Evolutionary conservation across 331 rosid genomes (phyloP).

Genomic region (Telfairia occidentalis): DNA sequence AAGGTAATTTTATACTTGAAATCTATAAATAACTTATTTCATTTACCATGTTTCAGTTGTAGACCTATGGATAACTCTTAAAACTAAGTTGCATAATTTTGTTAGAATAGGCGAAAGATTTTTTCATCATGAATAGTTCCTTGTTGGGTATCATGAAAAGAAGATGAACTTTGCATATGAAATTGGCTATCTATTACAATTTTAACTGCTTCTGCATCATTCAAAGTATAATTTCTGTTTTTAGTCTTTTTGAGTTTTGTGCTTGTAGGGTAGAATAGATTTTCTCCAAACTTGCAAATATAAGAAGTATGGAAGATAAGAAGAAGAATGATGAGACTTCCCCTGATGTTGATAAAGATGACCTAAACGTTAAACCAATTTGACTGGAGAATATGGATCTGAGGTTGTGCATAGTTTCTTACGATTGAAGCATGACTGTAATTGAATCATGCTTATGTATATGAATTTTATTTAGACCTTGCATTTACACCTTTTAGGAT

Average conservation of each 20-base stretch:
- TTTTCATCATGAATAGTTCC: background rate
- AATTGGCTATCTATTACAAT: background rate
- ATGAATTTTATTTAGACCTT: background rate
- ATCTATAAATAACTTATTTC: background rate
- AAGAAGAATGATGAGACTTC: constrained; percentile 31
- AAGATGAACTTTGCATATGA: background rate
- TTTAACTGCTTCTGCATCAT: background rate
- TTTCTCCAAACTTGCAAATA: constrained; percentile 32
- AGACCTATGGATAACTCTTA: background rate
- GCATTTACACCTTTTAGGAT: background rate
- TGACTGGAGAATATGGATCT: constrained; percentile 75
- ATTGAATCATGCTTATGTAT: background rate
- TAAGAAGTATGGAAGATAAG: constrained; percentile 23
- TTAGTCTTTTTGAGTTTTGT: background rate
- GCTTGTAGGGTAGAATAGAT: constrained; percentile 57
- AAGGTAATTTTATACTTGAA: constrained; percentile 28
- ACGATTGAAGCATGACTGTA: background rate
- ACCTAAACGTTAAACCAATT: constrained; percentile 56
- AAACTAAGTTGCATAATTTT: background rate
- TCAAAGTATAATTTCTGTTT: background rate
- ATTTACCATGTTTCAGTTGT: background rate
- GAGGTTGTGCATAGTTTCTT: constrained; percentile 29
- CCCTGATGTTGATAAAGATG: constrained; percentile 32
- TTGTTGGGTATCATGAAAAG: background rate
- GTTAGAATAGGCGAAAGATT: background rate